Percentiles rank a stretch among this genome's conserved stretches.
Evolutionary conservation across 257 asterid species (phyloP).

Genomic region (Rauvolfia tetraphylla): DNA sequence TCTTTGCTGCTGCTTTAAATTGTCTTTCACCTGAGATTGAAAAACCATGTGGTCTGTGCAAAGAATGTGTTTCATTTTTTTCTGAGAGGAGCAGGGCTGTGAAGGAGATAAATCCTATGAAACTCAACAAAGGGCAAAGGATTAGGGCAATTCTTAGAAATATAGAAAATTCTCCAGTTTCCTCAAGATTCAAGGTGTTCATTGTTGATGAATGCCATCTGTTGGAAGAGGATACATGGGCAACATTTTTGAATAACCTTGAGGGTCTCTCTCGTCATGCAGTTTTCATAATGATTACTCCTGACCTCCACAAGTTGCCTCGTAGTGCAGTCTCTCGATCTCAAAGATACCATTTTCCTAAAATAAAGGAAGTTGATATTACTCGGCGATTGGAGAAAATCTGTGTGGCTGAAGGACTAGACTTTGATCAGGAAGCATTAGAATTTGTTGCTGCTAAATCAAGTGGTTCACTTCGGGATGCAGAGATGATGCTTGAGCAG

Average conservation of each 20-base stretch:
- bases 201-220: conserved; percentile 86
- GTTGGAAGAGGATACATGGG: conserved; percentile 70
- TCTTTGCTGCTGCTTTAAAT: conserved; percentile 88
- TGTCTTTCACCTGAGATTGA: conserved; percentile 51
- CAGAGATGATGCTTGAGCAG: conserved; percentile 93
- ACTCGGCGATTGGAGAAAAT: conserved; percentile 35
- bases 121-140: conserved; percentile 46
- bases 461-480: conserved; percentile 81
- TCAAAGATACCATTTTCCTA: conserved; percentile 53
- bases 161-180: conserved; percentile 41
- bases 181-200: conserved; percentile 64
- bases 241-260: conserved; percentile 39
- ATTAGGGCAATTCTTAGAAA: conserved; percentile 45
- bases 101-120: conserved; percentile 60
- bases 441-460: conserved; percentile 64
- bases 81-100: conserved; percentile 66
- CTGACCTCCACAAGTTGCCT: conserved; percentile 68
- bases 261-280: conserved; percentile 49
- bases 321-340: conserved; percentile 49
- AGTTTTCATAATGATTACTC: conserved; percentile 69
- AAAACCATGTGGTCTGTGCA: conserved; percentile 77
- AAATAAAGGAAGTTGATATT: conserved; percentile 57
- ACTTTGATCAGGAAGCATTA: conserved; percentile 64
- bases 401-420: conserved; percentile 63
- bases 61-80: conserved; percentile 62